phyloP scores from a whole-genome alignment of 129 eudicot species.

The sunflower (Helianthus annuus) region DNA sequence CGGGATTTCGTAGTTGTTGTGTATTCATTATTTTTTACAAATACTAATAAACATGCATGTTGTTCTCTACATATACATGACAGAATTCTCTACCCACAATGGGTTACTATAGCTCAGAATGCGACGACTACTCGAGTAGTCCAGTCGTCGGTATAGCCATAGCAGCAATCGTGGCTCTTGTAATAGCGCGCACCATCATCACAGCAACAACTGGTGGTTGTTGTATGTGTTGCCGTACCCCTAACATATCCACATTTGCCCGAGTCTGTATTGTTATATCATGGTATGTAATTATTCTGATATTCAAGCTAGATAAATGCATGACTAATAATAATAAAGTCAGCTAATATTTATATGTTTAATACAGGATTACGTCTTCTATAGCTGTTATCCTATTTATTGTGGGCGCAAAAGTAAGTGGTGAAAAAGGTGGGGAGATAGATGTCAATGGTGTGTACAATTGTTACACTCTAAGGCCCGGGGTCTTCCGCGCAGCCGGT shows the following conservation, averaged over 20 bases:
- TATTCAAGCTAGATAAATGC: too few relatives aligned
- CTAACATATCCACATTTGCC: slow-evolving; percentile 1
- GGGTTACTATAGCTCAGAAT: neutral
- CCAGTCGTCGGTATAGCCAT: slow-evolving; percentile 23
- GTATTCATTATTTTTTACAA: neutral
- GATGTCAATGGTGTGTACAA: slow-evolving; percentile 1
- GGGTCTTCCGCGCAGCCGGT: slow-evolving; percentile 18
- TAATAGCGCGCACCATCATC: slow-evolving; percentile 20
- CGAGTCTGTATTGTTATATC: slow-evolving; percentile 23
- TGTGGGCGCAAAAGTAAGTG: slow-evolving; percentile 20
- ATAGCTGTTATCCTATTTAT: slow-evolving; percentile 21
- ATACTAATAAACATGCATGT: neutral
- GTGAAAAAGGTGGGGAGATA: neutral
- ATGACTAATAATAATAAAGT: too few relatives aligned
- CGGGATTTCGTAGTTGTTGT: too few relatives aligned
- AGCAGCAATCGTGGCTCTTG: slow-evolving; percentile 26
- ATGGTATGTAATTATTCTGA: slow-evolving; percentile 13
- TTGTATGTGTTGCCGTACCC: slow-evolving; percentile 25
- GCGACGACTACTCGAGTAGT: neutral
- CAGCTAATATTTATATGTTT: neutral
- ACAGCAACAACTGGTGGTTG: slow-evolving; percentile 25
- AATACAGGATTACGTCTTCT: slow-evolving; percentile 24
- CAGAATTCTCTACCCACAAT: slow-evolving; percentile 4
- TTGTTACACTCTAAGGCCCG: slow-evolving; percentile 21
- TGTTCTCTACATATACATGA: neutral